A percentile compares a stretch with the other conserved stretches of the same genome.
phyloP scores from a whole-genome alignment of 2,329 filamentous ascomycete species.

The Knoxdaviesia capensis region DNA sequence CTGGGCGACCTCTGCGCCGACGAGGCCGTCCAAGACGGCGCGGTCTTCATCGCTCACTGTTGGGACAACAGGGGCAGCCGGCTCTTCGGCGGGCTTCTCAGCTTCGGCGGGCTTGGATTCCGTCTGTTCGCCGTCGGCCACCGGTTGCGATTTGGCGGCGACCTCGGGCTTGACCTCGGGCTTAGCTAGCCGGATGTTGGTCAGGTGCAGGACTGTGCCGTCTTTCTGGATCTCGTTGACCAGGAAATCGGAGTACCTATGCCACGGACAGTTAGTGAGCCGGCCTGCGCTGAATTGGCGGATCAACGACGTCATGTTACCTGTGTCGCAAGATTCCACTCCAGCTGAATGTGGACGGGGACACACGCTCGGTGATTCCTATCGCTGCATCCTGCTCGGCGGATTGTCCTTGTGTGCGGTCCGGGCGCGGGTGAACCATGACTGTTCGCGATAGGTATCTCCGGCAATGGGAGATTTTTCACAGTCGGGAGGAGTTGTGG shows the following conservation, averaged over 20 bases:
- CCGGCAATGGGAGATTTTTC: no score
- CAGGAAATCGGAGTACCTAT: constrained; percentile 72
- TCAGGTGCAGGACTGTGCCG: constrained; percentile 57
- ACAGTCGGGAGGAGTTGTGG: no score
- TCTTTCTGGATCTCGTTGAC: constrained; percentile 72
- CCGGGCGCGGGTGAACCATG: no score
- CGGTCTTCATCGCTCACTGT: constrained; percentile 13
- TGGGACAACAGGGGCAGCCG: constrained; percentile 3
- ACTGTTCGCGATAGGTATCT: no score
- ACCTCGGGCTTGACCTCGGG: constrained; percentile 2
- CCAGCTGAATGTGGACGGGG: constrained; percentile 16
- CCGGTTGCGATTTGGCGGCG: neutral
- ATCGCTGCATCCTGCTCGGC: constrained; percentile 15
- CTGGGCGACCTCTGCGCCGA: constrained; percentile 18
- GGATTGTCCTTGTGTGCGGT: neutral
- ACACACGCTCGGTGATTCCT: constrained; percentile 19
- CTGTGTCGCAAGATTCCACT: constrained; percentile 11
- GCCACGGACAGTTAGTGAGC: neutral
- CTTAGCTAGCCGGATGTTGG: constrained; percentile 4
- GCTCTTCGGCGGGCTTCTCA: constrained; percentile 13
- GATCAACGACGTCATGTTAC: neutral
- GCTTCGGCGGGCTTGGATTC: constrained; percentile 3
- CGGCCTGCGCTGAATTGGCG: neutral
- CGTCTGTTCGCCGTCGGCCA: constrained; percentile 5
- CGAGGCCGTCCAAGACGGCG: constrained; percentile 16